These are phyloP conservation scores for Aspergillus panamensis DNA, from an alignment of 495 filamentous ascomycete species.

Conservation along the genomic window DNA sequence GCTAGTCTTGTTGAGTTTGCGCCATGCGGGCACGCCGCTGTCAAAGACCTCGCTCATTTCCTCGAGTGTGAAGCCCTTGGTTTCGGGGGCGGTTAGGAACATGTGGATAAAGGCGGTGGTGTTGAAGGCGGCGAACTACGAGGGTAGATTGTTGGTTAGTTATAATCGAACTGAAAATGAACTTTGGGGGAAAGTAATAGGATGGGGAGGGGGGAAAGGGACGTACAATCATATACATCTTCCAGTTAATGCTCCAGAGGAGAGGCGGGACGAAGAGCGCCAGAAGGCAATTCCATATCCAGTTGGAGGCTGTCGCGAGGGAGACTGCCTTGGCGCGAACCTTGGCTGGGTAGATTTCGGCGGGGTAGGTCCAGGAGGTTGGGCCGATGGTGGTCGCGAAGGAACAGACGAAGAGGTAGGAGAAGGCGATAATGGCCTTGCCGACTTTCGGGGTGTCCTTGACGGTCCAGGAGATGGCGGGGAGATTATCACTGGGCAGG, in stretches of 20 bases:
- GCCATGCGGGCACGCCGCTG: constrained; percentile 18
- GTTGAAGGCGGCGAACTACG: constrained; percentile 23
- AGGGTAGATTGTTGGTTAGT: not conserved
- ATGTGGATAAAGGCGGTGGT: constrained; percentile 38
- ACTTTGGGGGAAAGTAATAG: too few relatives aligned
- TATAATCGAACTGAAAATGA: too few relatives aligned
- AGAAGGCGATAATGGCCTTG: constrained; percentile 58
- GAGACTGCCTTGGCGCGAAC: constrained; percentile 65
- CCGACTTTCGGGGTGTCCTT: constrained; percentile 40
- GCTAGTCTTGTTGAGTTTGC: constrained; percentile 11
- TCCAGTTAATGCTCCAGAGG: constrained; percentile 24
- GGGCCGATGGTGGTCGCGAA: constrained; percentile 50
- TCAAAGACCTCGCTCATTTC: constrained; percentile 48
- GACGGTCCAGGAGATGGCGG: constrained; percentile 56
- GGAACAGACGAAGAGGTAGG: constrained; percentile 62
- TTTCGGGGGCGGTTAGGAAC: constrained; percentile 56
- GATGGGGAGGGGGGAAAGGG: not conserved
- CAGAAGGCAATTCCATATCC: constrained; percentile 50
- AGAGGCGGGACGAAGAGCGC: constrained; percentile 19
- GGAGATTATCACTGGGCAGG: constrained; percentile 30
- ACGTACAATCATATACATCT: constrained; percentile 25
- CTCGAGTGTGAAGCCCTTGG: constrained; percentile 48
- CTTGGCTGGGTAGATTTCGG: constrained; percentile 64
- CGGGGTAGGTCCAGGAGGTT: constrained; percentile 58
- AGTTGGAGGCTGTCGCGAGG: constrained; percentile 62